Conservation (phyloP, 2,329 filamentous ascomycete genomes). For the Xylaria sp. region DNA sequence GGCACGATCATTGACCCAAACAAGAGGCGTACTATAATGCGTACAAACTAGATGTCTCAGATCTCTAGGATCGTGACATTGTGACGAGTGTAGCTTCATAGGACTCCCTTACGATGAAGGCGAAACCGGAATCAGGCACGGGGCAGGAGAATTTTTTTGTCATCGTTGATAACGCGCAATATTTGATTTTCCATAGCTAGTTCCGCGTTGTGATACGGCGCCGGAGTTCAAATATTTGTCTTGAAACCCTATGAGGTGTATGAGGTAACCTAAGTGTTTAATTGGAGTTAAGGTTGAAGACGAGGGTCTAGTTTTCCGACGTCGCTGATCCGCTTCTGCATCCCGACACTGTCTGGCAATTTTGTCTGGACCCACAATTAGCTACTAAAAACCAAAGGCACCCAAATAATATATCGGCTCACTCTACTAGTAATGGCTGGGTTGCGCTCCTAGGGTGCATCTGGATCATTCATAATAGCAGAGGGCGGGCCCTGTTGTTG, state of each 20-base stretch:
- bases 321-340: not conserved
- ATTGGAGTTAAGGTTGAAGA: too few species aligned
- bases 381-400: not conserved
- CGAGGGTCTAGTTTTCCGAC: not conserved
- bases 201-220: not conserved
- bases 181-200: not conserved
- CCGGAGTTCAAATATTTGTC: too few species aligned
- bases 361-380: not conserved
- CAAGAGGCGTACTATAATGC: slow-evolving; percentile 10
- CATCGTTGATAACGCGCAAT: not conserved
- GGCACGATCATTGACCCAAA: slow-evolving; percentile 1
- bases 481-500: slow-evolving; percentile 42
- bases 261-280: too few species aligned
- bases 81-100: not conserved
- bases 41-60: not conserved
- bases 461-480: slow-evolving; percentile 46
- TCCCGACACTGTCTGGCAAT: not conserved
- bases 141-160: not conserved
- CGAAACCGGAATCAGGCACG: not conserved
- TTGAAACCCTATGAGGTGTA: too few species aligned
- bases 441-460: slow-evolving; percentile 37
- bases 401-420: not conserved
- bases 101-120: not conserved
- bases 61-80: not conserved
- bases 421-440: not conserved